A percentile compares a stretch with the other conserved stretches of the same genome.
These are phyloP conservation scores for Zea mays DNA, from an alignment of 176 grass and related monocot species.

Conservation along the genomic window DNA sequence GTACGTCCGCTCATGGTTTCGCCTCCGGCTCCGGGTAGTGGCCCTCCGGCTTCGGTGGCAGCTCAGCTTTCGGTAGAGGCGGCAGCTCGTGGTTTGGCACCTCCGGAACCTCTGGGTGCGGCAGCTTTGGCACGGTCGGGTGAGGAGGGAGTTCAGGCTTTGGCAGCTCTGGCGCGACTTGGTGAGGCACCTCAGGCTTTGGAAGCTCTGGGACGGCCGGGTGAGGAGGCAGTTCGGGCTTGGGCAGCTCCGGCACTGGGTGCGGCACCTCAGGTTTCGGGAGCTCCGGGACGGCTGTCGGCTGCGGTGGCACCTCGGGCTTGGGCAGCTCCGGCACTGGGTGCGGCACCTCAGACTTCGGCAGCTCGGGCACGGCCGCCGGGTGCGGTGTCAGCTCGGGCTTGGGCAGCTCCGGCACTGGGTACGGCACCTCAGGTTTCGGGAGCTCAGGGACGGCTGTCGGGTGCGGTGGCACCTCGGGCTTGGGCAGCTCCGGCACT, in stretches of 20 bases:
- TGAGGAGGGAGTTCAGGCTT: not conserved
- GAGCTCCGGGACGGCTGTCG: not conserved
- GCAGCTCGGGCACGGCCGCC: not conserved
- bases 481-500: not conserved
- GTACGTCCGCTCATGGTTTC: constrained; percentile 32
- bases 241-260: not conserved
- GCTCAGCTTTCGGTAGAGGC: not conserved
- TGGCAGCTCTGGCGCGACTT: not conserved
- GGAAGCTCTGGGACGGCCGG: not conserved
- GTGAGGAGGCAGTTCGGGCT: not conserved
- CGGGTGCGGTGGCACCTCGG: not conserved
- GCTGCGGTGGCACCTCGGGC: not conserved
- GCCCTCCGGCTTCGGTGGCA: constrained; percentile 17
- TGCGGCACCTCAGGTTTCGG: not conserved
- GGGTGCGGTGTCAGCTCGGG: not conserved
- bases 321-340: not conserved
- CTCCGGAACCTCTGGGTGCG: not conserved
- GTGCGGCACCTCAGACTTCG: not conserved
- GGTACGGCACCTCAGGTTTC: not conserved
- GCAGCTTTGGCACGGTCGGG: not conserved
- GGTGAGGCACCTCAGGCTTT: not conserved
- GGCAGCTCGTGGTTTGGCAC: constrained; percentile 7
- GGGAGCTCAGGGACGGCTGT: not conserved
- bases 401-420: not conserved
- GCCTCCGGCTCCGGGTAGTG: constrained; percentile 20